Evolutionary conservation across 768 basidiomycete species (phyloP).

Genomic region (Rubroboletus satanas): DNA sequence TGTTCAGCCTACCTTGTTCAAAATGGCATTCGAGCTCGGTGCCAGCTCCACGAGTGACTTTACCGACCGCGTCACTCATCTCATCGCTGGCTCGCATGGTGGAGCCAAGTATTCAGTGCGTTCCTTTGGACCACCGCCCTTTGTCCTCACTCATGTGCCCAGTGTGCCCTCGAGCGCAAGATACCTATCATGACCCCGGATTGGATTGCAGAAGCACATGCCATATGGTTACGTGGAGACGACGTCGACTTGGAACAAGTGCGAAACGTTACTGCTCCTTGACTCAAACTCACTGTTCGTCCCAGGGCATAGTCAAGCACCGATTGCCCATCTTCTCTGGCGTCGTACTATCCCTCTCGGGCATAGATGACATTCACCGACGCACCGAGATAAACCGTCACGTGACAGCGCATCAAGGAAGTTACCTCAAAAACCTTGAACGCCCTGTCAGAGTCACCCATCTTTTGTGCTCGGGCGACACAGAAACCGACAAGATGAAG

Average conservation of each 20-base stretch:
- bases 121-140: background rate
- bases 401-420: conserved; percentile 58
- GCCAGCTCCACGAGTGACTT: conserved; percentile 66
- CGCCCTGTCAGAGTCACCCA: conserved; percentile 81
- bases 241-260: conserved; percentile 70
- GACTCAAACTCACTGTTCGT: background rate
- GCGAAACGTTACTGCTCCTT: conserved; percentile 9
- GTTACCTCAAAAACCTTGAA: conserved; percentile 71
- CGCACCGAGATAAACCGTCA: conserved; percentile 63
- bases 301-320: conserved; percentile 55
- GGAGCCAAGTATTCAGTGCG: conserved; percentile 79
- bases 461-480: conserved; percentile 68
- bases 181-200: conserved; percentile 75
- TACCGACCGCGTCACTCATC: conserved; percentile 84
- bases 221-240: conserved; percentile 74
- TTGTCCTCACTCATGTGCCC: background rate
- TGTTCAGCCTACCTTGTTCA: conserved; percentile 62
- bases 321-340: conserved; percentile 72
- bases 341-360: conserved; percentile 70
- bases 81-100: conserved; percentile 76
- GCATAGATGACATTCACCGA: conserved; percentile 57
- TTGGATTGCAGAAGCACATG: conserved; percentile 73
- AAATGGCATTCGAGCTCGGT: conserved; percentile 77
- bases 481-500: conserved; percentile 69
- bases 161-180: conserved; percentile 81